Conservation (phyloP, 352 stramenopile genomes). For the Pythium vanterpoolii region DNA sequence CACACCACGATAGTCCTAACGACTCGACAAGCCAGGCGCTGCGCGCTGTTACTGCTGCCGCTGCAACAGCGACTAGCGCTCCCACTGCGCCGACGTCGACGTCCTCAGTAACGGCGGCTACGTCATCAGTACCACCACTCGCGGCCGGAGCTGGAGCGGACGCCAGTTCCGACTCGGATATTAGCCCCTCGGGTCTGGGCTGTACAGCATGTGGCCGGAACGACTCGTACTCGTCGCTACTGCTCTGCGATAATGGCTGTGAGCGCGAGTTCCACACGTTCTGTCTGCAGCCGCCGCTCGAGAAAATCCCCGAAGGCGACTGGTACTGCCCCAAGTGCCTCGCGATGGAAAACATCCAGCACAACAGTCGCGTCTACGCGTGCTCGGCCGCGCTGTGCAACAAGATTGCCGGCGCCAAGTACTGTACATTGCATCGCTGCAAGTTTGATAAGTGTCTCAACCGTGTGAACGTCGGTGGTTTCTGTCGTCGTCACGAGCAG, state of each 20-base stretch:
- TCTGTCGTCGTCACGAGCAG: conserved; percentile 33
- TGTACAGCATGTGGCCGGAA: conserved; percentile 35
- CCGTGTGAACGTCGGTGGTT: conserved; percentile 24
- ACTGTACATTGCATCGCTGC: conserved; percentile 36
- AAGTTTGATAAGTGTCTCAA: conserved; percentile 29
- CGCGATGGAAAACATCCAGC: conserved; percentile 25
- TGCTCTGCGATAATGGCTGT: conserved; percentile 56
- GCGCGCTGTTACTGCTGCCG: background rate
- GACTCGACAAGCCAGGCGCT: background rate
- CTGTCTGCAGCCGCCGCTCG: conserved; percentile 41
- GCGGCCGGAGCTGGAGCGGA: background rate
- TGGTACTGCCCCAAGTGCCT: conserved; percentile 48
- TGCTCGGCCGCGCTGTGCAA: conserved; percentile 32
- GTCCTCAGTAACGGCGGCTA: background rate
- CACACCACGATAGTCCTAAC: background rate
- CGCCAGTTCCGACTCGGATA: conserved; percentile 6
- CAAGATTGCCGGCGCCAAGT: conserved; percentile 40
- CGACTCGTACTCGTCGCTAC: conserved; percentile 35
- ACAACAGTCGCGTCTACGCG: conserved; percentile 25
- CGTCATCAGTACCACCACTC: background rate
- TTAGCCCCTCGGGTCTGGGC: conserved; percentile 14
- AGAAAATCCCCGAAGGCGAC: conserved; percentile 40
- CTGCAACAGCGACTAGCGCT: background rate
- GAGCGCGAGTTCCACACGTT: conserved; percentile 51
- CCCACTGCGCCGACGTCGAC: background rate